These are phyloP conservation scores for Linnemannia schmuckeri DNA, from an alignment of 192 early-diverging fungal species.

Conservation along the genomic window DNA sequence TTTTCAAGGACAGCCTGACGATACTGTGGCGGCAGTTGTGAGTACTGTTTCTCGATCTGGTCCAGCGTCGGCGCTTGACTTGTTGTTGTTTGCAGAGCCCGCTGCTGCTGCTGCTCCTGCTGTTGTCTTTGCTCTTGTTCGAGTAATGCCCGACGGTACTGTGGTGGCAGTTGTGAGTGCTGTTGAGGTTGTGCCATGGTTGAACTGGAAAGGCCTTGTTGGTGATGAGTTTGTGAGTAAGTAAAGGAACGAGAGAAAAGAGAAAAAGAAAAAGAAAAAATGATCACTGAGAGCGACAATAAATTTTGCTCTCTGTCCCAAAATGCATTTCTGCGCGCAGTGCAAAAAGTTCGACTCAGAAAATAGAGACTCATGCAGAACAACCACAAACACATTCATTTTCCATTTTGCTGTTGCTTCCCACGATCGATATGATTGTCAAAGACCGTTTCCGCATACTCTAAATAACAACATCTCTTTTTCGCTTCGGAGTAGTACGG, in stretches of 20 bases:
- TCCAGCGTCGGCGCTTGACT: slow-evolving; percentile 23
- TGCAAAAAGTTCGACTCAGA: neutral
- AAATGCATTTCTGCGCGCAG: neutral
- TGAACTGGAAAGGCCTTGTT: neutral
- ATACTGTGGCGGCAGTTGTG: slow-evolving; percentile 50
- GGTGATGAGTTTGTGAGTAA: neutral
- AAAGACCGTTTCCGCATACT: no score
- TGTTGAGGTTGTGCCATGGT: slow-evolving; percentile 16
- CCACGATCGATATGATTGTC: neutral
- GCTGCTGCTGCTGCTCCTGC: slow-evolving; percentile 17
- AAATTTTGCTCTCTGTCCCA: neutral
- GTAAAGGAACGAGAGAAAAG: neutral
- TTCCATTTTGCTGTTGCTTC: neutral
- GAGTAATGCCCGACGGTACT: slow-evolving; percentile 20
- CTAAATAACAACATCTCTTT: no score
- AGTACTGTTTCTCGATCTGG: slow-evolving; percentile 35
- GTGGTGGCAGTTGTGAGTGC: slow-evolving; percentile 16
- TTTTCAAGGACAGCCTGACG: slow-evolving; percentile 47
- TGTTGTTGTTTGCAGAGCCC: neutral
- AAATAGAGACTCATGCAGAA: no score
- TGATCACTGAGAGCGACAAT: neutral
- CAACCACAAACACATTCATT: neutral
- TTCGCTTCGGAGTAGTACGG: no score
- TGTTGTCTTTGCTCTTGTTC: slow-evolving; percentile 21
- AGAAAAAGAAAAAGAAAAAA: neutral